phyloP scores from a whole-genome alignment of 495 filamentous ascomycete genomes.

The Cercophora samala region DNA sequence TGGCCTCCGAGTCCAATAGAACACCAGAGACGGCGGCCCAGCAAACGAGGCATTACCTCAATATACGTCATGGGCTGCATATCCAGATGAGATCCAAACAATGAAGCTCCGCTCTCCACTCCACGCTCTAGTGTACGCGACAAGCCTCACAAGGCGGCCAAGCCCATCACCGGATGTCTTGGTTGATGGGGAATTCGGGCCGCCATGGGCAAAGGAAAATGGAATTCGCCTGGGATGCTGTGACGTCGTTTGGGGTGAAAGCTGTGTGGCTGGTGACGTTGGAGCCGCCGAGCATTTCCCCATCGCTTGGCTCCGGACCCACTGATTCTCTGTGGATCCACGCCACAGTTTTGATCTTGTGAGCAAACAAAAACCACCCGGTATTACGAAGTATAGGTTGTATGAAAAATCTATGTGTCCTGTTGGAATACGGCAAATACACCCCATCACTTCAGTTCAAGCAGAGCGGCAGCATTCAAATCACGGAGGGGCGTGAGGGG shows the following conservation, averaged over 20 bases:
- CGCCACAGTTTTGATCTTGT: neutral
- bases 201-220: neutral
- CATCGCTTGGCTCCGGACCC: neutral
- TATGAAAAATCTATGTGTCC: too few relatives aligned
- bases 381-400: too few relatives aligned
- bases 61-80: conserved; percentile 17
- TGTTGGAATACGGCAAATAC: too few relatives aligned
- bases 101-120: neutral
- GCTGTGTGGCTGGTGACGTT: conserved; percentile 12
- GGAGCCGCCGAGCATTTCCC: neutral
- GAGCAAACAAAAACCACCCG: too few relatives aligned
- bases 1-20: neutral
- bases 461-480: too few relatives aligned
- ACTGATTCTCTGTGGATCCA: neutral
- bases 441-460: too few relatives aligned
- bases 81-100: neutral
- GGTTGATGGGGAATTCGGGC: conserved; percentile 1
- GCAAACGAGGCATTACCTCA: conserved; percentile 14
- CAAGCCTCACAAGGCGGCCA: neutral
- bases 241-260: neutral
- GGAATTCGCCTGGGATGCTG: neutral
- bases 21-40: neutral
- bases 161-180: neutral
- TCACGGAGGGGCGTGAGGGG: too few relatives aligned
- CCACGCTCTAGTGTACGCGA: too few relatives aligned